Evolutionary conservation across 2,329 filamentous ascomycete genomes (phyloP).

Genomic region (Furcasterigmium furcatum): DNA sequence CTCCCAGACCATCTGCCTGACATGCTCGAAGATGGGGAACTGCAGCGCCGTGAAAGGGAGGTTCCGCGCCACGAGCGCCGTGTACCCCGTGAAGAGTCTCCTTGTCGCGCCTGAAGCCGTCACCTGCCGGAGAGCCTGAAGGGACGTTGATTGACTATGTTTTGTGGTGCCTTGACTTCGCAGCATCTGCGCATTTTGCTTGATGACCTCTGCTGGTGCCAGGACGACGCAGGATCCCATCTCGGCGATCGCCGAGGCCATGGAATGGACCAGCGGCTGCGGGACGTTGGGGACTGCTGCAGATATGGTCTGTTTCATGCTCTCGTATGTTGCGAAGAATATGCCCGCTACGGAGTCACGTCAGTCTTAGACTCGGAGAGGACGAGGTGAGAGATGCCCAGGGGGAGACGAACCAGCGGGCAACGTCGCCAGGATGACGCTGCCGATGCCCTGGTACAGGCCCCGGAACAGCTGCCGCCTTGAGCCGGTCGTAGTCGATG

Average conservation of each 20-base stretch:
- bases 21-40: slow-evolving; percentile 79
- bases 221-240: slow-evolving; percentile 82
- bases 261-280: slow-evolving; percentile 66
- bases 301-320: slow-evolving; percentile 62
- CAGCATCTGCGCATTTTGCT: slow-evolving; percentile 91
- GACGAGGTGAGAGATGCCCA: not conserved
- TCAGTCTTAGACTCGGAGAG: not conserved
- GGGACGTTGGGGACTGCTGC: slow-evolving; percentile 50
- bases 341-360: slow-evolving; percentile 57
- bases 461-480: slow-evolving; percentile 62
- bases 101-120: slow-evolving; percentile 52
- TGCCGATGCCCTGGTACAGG: slow-evolving; percentile 84
- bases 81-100: slow-evolving; percentile 69
- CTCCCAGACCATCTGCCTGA: slow-evolving; percentile 53
- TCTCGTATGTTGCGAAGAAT: slow-evolving; percentile 90
- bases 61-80: slow-evolving; percentile 77
- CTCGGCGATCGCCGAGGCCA: slow-evolving; percentile 74
- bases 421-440: slow-evolving; percentile 80
- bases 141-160: slow-evolving; percentile 33
- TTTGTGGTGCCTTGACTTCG: slow-evolving; percentile 17
- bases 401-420: slow-evolving; percentile 62
- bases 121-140: slow-evolving; percentile 46
- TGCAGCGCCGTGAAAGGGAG: slow-evolving; percentile 85
- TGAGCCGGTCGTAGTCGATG: slow-evolving; percentile 51
- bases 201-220: slow-evolving; percentile 85